Evolutionary conservation across 345 rosid genomes (phyloP).

Genomic region (Pseudoturritis turrita): DNA sequence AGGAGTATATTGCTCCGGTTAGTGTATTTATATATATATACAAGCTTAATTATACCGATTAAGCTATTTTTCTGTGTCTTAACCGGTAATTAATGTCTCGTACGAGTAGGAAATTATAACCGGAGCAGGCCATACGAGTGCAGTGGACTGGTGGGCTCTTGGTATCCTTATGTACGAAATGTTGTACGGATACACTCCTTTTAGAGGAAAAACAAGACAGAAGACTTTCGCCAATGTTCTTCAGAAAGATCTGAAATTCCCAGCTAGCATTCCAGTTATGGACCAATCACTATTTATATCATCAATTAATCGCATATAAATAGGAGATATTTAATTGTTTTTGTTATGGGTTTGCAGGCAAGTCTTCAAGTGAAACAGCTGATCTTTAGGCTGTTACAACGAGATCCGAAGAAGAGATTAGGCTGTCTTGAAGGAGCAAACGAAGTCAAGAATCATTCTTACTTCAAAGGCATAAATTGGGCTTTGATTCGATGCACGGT

Average conservation of each 20-base stretch:
- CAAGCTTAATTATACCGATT: not conserved
- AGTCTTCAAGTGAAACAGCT: slow-evolving; percentile 75
- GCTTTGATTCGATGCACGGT: slow-evolving; percentile 90
- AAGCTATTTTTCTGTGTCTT: not conserved
- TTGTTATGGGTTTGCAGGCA: slow-evolving; percentile 41
- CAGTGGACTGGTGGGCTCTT: slow-evolving; percentile 99
- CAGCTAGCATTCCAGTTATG: slow-evolving; percentile 58
- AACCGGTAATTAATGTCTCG: slow-evolving; percentile 10
- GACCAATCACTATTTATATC: not conserved
- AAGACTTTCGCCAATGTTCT: slow-evolving; percentile 89
- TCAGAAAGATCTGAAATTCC: slow-evolving; percentile 83
- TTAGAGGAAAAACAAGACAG: slow-evolving; percentile 92
- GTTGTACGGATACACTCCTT: slow-evolving; percentile 96
- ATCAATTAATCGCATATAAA: not conserved
- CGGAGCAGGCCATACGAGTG: slow-evolving; percentile 93
- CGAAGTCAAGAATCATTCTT: slow-evolving; percentile 76
- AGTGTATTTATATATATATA: slow-evolving; percentile 25
- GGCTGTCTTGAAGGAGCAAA: slow-evolving; percentile 83
- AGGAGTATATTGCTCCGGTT: slow-evolving; percentile 97
- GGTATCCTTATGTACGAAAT: slow-evolving; percentile 93
- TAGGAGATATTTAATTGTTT: not conserved
- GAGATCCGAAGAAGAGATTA: slow-evolving; percentile 80
- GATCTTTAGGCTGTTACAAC: slow-evolving; percentile 65
- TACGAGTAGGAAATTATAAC: slow-evolving; percentile 68
- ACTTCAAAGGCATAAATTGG: slow-evolving; percentile 80